A percentile compares a stretch with the other conserved stretches of the same genome.
Evolutionary conservation across 2,329 filamentous ascomycete genomes (phyloP).

Genomic region (Fusarium dlaminii): DNA sequence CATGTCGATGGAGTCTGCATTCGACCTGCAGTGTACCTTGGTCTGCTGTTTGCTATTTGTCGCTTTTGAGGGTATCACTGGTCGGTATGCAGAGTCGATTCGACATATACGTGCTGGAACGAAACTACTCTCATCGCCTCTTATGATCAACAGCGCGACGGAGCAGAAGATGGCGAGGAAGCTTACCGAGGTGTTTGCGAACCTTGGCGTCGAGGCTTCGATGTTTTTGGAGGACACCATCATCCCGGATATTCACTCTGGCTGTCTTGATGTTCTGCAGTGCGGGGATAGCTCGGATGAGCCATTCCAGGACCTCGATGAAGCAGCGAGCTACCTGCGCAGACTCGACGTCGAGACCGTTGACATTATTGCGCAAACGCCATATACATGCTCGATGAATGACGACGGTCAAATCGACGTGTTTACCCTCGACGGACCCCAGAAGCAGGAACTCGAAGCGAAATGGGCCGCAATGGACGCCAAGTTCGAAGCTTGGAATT

Average conservation of each 20-base stretch:
- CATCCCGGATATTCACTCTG: slow-evolving; percentile 2
- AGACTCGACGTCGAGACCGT: slow-evolving; percentile 17
- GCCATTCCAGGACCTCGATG: slow-evolving; percentile 30
- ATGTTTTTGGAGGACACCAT: slow-evolving; percentile 31
- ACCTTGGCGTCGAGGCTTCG: slow-evolving; percentile 29
- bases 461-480: not conserved
- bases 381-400: not conserved
- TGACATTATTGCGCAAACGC: not conserved
- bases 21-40: slow-evolving; percentile 27
- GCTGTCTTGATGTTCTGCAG: not conserved
- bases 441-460: not conserved
- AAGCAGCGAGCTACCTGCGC: slow-evolving; percentile 17
- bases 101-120: slow-evolving; percentile 33
- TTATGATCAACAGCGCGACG: not conserved
- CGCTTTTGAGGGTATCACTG: slow-evolving; percentile 35
- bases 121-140: slow-evolving; percentile 9
- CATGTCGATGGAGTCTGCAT: slow-evolving; percentile 16
- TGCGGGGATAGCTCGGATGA: not conserved
- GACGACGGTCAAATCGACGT: not conserved
- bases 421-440: not conserved
- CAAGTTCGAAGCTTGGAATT: not conserved
- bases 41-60: slow-evolving; percentile 38
- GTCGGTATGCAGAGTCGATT: slow-evolving; percentile 33
- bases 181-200: slow-evolving; percentile 34
- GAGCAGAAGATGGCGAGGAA: slow-evolving; percentile 15